Base-by-base conservation (phyloP, 805 yeast species). In the Sugiyamaella americana region DNA sequence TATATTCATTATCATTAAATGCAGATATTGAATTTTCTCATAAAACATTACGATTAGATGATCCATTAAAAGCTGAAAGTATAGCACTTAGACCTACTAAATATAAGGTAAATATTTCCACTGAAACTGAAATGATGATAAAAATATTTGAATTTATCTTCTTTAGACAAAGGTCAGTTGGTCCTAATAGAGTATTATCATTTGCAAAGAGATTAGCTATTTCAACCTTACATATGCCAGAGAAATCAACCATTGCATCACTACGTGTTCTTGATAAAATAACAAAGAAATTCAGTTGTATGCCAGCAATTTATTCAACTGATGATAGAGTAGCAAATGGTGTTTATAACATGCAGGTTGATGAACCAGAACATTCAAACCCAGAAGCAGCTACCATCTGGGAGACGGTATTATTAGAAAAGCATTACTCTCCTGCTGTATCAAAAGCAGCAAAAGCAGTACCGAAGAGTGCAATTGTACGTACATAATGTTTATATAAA, bases 251-350 rank as follows among this genome's bases (percentile, higher is more conserved):
- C 1, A 71, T 87, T 55, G 95, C 96, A 0, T 64, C 82, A 1
- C 68, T 88, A 41, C 84, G 84, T 59, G 84, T 91, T 53, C 60
- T 91, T 40, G 93, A 86, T 22, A 85, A 86, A 57, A 69, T 93
- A 49, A 72, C 78, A 61, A 79, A 78, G 44, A 75, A 84, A 61
- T 84, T 81, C 62, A 81, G 87, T 37, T 83, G 81, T 44, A 67
- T 87, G 40, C 75, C 79, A 43, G 85, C 94, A 1, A 68, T 91
- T 43, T 87, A 83, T 67, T 79, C 87, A 19, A 86, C 96, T 1
- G 96, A 88, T 41, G 98, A 93, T 60, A 74, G 93, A 54, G 76
- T 93, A 36, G 79, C 80, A 35, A 88, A 91, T 49, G 98, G 96
- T 41, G 71, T 73, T 11, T 84, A 83, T 59, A 76, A 79, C 22